Evolutionary conservation across 768 basidiomycete species (phyloP), one percentile per base, ranked within the genome.

Genomic region (Cystobasidium tubakii): DNA sequence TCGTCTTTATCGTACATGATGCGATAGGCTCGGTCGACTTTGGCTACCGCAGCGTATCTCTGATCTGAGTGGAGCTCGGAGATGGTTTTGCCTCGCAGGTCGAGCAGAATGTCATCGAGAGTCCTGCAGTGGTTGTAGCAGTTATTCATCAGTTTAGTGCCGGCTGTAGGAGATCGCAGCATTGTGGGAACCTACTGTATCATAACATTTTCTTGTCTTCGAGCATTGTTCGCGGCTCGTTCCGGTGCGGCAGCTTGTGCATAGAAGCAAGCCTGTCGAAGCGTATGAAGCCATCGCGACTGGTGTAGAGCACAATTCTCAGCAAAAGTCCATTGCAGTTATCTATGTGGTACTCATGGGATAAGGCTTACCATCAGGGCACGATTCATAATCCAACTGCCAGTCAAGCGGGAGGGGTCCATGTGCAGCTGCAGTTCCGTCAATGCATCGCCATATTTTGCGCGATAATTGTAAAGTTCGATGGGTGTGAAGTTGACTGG

Each of bases 401-500:
- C 12, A 31, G 6, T 31, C 33, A 66, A 31, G n/a, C n/a, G 27
- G 3, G 27, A n/a, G 7, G 25, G 36, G 13, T 73, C 62, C 23
- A 64, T 27, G 46, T 23, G 39, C 1, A 73, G 13, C 27, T 46
- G 65, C 21, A 73, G 31, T 21, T 66, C 43, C 15, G 33, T 44
- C 12, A 73, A 23, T 6, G 72, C 72, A 25, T 73, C 72, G 13
- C 42, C 29, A 66, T 75, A 77, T 65, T n/a, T 27, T 4, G 63
- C 39, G 19, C 33, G 66, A 55, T 74, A 54, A 33, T 43, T 44
- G 63, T 67, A 50, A 1, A 21, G 23, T 36, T 82, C 81, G 63
- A 82, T 78, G 1, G 80, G 76, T 13, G 79, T 80, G 19, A 82
- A 75, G 27, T 79, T 80, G 77, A 82, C 78, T 0, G 82, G 82